These are phyloP conservation scores for Diaporthe australafricana DNA, from an alignment of 2,329 filamentous ascomycete species.

Conservation along the genomic window DNA sequence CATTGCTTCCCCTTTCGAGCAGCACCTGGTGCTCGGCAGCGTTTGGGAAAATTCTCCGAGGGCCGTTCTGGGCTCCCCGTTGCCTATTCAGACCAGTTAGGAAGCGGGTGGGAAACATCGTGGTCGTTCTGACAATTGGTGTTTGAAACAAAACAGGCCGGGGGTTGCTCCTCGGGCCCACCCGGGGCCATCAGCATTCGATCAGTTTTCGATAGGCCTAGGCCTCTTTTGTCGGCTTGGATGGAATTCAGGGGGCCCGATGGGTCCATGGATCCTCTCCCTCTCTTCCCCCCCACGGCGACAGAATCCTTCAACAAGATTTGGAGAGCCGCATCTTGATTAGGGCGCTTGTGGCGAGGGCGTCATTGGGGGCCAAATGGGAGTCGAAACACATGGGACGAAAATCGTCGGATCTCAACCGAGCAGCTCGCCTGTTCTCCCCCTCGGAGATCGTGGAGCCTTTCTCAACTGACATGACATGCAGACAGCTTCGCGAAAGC, in stretches of 20 bases:
- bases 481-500: conserved; percentile 4
- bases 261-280: too few relatives aligned
- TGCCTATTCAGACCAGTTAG: conserved; percentile 15
- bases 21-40: conserved; percentile 2
- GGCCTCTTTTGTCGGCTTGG: conserved; percentile 2
- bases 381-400: background rate
- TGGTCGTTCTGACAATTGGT: conserved; percentile 13
- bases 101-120: conserved; percentile 20
- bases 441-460: conserved; percentile 10
- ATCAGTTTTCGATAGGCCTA: background rate
- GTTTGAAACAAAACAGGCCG: conserved; percentile 34
- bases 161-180: conserved; percentile 7
- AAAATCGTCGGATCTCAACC: conserved; percentile 21
- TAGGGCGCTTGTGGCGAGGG: conserved; percentile 1
- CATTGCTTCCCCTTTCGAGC: conserved; percentile 28
- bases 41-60: background rate
- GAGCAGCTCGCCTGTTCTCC: background rate
- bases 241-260: conserved; percentile 32
- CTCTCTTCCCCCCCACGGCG: background rate
- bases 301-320: conserved; percentile 15
- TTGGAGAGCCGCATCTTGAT: conserved; percentile 25
- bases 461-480: conserved; percentile 5
- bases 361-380: too few relatives aligned
- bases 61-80: conserved; percentile 9
- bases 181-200: background rate